Base-by-base conservation (phyloP, 2,329 filamentous ascomycete species). In the Pestalotiopsis sp. region DNA sequence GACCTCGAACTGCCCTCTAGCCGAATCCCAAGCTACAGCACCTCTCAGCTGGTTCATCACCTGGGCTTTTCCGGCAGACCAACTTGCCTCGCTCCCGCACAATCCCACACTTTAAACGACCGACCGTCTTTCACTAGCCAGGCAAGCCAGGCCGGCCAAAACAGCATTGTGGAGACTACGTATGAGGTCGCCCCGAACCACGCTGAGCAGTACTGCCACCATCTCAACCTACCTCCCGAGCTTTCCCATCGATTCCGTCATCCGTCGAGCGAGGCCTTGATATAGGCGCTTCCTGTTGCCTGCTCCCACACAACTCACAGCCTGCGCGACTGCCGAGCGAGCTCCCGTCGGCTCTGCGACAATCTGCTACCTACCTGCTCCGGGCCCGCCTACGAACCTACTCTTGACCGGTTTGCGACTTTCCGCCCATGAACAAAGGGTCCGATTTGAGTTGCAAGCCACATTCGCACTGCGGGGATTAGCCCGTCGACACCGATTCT, bases 201-300 rank as follows among this genome's bases (percentile, higher is more conserved):
- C 63, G 39, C 62, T 36, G n/a, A 17, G 38, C 59, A 23, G 31
- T 62, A 63, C 38, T 66, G 27, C 63, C 41, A 25, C 25, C 25
- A 23, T 38, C 38, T 66, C 31, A 66, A 20, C 63, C 63, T 25
- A 23, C 63, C 25, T 62, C 59, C 59, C 27, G 31, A 62, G 39
- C 63, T 56, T 66, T 66, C 63, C n/a, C 49, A 39, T 66, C 49
- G 25, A 66, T 66, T 66, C 52, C 63, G 63, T 66, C 63, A 66
- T 66, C 63, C 20, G 25, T 23, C 38, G 23, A 36, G 59, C 31
- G 59, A 36, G 31, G 59, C 59, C 25, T 62, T 39, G n/a, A 62
- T 62, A 36, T 14, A 27, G 36, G 31, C 31, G 31, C 12, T 62
- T n/a, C 20, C 59, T 39, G 45, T 20, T 62, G 14, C 59, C 31